Conservation (phyloP, 2,329 filamentous ascomycete genomes). For the Aureobasidium sp. region DNA sequence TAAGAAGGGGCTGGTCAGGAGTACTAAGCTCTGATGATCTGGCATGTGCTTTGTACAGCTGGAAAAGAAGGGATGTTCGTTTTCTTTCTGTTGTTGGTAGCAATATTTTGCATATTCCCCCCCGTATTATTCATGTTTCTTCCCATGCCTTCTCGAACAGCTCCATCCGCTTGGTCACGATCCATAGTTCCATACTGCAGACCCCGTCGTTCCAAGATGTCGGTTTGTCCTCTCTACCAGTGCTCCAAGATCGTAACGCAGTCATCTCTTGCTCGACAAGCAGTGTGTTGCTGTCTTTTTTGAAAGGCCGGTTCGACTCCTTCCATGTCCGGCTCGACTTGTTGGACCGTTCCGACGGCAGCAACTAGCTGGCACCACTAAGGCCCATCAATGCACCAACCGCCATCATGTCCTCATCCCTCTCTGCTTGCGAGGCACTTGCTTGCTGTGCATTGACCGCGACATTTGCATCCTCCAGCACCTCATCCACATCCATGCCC, state of each 20-base stretch:
- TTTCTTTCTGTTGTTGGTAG: not conserved
- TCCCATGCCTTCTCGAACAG: too few relatives aligned
- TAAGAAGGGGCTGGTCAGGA: slow-evolving; percentile 88
- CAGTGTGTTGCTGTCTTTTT: not conserved
- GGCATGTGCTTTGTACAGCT: not conserved
- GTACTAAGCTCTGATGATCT: slow-evolving; percentile 61
- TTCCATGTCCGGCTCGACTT: too few relatives aligned
- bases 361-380: slow-evolving; percentile 10
- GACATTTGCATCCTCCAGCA: not conserved
- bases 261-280: not conserved
- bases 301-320: not conserved
- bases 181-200: not conserved
- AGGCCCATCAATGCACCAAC: slow-evolving; percentile 19
- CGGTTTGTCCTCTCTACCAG: too few relatives aligned
- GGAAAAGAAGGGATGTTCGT: not conserved
- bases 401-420: slow-evolving; percentile 19
- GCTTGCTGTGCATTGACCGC: slow-evolving; percentile 22
- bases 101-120: not conserved
- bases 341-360: not conserved
- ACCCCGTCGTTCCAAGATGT: not conserved
- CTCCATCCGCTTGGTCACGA: not conserved
- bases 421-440: slow-evolving; percentile 13
- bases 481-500: slow-evolving; percentile 1
- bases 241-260: not conserved
- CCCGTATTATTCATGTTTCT: not conserved